Base-by-base conservation (phyloP, 495 filamentous ascomycete genomes). In the Aspergillus sclerotioniger region DNA sequence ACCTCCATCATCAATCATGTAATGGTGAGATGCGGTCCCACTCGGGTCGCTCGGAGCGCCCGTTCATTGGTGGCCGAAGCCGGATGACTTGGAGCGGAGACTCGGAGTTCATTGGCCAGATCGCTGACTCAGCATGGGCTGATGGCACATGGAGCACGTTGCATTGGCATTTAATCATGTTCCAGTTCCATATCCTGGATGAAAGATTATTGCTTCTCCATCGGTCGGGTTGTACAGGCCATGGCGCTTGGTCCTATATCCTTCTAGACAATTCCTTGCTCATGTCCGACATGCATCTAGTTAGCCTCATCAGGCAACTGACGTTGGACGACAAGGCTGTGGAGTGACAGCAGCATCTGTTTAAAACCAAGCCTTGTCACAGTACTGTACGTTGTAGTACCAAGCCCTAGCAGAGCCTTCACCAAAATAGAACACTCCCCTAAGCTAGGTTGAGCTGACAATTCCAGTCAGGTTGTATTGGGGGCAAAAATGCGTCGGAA, bases 401-500 rank as follows among this genome's bases (percentile, higher is more conserved):
- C 44, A 46, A 10, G 44, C 20, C 44, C 44, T 46, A 9, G 44
- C 44, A 10, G 6, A 46, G 15, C 15, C 16, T 13, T 21, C 17
- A 20, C 19, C 15, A 33, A 43, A 31, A 46, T 31, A 50, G 25
- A 32, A 8, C 25, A 16, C 25, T 29, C 1, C 8, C 12, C 3
- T 28, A 28, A 13, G 12, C 0, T 4, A 16, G 25, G 19, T 31
- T 15, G 21, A n/a, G 25, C 25, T 25, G 25, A 25, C 25, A 25
- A 5, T 25, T 25, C 25, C 2, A 25, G 25, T 25, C 25, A 25
- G 25, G 25, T 5, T 25, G 25, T 25, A 25, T 25, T 25, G 25
- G 25, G 25, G 25, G 25, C 25, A 43, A 56, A 19, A 37, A 72
- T 72, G 69, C 55, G 50, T 35, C 79, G 72, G 17, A 86, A 76